phyloP scores from a whole-genome alignment of 2,329 filamentous ascomycete genomes.

The Massarina eburnea region DNA sequence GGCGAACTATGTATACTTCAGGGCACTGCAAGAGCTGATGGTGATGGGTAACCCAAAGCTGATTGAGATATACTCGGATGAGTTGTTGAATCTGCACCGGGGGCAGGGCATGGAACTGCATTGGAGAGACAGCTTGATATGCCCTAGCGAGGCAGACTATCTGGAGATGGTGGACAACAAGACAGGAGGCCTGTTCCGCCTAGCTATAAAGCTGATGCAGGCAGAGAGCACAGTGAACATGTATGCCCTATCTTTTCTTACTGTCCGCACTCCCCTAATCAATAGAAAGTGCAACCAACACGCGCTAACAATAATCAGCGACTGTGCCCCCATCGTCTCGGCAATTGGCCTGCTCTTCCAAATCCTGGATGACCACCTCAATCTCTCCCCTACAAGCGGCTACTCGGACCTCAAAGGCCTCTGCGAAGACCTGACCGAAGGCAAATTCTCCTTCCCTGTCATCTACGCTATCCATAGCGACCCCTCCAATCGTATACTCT shows the following conservation, averaged over 20 bases:
- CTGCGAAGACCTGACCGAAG: slow-evolving; percentile 93
- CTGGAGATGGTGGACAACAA: slow-evolving; percentile 94
- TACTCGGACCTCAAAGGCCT: slow-evolving; percentile 91
- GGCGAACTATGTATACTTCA: slow-evolving; percentile 87
- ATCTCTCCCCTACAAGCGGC: slow-evolving; percentile 59
- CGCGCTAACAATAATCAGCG: slow-evolving; percentile 40
- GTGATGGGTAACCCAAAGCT: slow-evolving; percentile 68
- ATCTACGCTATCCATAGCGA: slow-evolving; percentile 87
- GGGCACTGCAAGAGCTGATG: slow-evolving; percentile 72
- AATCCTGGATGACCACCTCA: slow-evolving; percentile 92
- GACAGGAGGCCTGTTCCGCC: slow-evolving; percentile 81
- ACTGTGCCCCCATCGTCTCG: slow-evolving; percentile 84
- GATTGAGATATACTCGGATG: slow-evolving; percentile 75
- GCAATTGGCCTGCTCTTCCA: slow-evolving; percentile 84
- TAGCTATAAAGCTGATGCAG: slow-evolving; percentile 87
- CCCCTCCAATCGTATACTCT: slow-evolving; percentile 72
- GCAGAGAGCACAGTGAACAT: slow-evolving; percentile 60
- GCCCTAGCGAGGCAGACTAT: slow-evolving; percentile 84
- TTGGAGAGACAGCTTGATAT: slow-evolving; percentile 83
- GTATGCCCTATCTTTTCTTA: slow-evolving; percentile 31
- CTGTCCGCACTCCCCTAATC: background rate
- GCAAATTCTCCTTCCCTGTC: slow-evolving; percentile 94
- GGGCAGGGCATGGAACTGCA: slow-evolving; percentile 91
- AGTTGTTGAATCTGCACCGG: slow-evolving; percentile 80
- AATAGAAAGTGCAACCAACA: background rate